phyloP scores from a whole-genome alignment of 176 grass and related monocot species.

The Chrysopogon serrulatus region DNA sequence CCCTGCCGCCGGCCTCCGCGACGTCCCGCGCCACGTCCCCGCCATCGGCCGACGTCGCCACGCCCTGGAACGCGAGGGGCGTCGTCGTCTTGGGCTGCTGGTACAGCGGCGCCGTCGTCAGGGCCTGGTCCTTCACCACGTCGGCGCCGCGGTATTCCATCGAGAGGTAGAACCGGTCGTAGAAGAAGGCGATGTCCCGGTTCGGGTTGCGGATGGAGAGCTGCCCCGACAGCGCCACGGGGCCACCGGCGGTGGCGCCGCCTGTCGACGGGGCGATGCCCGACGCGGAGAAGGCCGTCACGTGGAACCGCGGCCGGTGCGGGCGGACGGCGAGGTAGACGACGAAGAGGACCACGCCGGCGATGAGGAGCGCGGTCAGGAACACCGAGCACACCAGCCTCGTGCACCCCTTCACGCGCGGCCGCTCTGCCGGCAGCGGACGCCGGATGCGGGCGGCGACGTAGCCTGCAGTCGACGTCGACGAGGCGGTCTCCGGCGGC shows the following conservation, averaged over 20 bases:
- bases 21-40: slow-evolving; percentile 18
- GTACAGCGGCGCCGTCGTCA: slow-evolving; percentile 44
- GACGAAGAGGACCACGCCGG: slow-evolving; percentile 63
- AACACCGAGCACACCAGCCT: slow-evolving; percentile 73
- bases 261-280: slow-evolving; percentile 13
- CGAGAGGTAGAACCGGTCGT: slow-evolving; percentile 42
- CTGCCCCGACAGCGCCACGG: slow-evolving; percentile 28
- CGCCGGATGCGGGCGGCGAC: not conserved
- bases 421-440: slow-evolving; percentile 13
- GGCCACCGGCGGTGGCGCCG: not conserved
- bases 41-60: not conserved
- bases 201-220: slow-evolving; percentile 69
- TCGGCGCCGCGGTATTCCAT: slow-evolving; percentile 47
- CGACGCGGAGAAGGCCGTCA: slow-evolving; percentile 48
- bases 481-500: not conserved
- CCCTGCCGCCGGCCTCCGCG: slow-evolving; percentile 6
- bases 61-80: slow-evolving; percentile 27
- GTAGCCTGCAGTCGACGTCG: not conserved
- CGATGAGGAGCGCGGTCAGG: slow-evolving; percentile 44
- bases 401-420: slow-evolving; percentile 37
- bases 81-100: slow-evolving; percentile 58
- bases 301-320: slow-evolving; percentile 82
- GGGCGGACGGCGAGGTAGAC: slow-evolving; percentile 71
- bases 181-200: slow-evolving; percentile 62
- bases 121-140: slow-evolving; percentile 25